A percentile compares a stretch with the other conserved stretches of the same genome.
Conservation (phyloP, 139 green algal genomes). For the Spirogloea muscicola region DNA sequence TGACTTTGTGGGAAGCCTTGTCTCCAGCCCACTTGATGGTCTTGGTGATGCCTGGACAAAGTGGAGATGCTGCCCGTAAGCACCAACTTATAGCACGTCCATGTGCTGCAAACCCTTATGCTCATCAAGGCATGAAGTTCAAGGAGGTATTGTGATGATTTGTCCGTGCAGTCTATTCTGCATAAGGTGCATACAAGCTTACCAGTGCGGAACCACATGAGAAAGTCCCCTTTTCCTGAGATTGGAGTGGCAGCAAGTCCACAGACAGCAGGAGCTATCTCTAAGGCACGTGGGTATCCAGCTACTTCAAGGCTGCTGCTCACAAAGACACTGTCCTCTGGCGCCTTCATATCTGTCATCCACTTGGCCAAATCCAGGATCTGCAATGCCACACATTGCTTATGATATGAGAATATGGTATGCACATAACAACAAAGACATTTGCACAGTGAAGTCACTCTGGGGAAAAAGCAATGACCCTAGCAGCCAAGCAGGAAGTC, state of each 20-base stretch:
- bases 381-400: too few relatives aligned
- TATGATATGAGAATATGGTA: too few relatives aligned
- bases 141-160: too few relatives aligned
- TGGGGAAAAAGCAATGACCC: neutral
- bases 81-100: too few relatives aligned
- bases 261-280: constrained; percentile 11
- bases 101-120: too few relatives aligned
- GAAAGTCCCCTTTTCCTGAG: constrained; percentile 12
- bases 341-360: too few relatives aligned
- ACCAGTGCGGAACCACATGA: constrained; percentile 42
- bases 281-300: neutral
- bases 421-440: neutral
- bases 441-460: neutral
- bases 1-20: constrained; percentile 19
- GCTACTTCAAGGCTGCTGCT: constrained; percentile 13
- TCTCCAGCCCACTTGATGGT: constrained; percentile 30
- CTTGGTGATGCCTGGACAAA: constrained; percentile 16
- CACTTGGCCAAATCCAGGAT: too few relatives aligned
- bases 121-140: too few relatives aligned
- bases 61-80: too few relatives aligned
- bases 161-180: too few relatives aligned
- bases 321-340: constrained; percentile 16
- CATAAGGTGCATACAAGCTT: too few relatives aligned
- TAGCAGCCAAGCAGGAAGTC: neutral
- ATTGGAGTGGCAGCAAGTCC: constrained; percentile 23